Evolutionary conservation across 1,284 basidiomycete genomes (phyloP).

Genomic region (Butyriboletus appendiculatus): DNA sequence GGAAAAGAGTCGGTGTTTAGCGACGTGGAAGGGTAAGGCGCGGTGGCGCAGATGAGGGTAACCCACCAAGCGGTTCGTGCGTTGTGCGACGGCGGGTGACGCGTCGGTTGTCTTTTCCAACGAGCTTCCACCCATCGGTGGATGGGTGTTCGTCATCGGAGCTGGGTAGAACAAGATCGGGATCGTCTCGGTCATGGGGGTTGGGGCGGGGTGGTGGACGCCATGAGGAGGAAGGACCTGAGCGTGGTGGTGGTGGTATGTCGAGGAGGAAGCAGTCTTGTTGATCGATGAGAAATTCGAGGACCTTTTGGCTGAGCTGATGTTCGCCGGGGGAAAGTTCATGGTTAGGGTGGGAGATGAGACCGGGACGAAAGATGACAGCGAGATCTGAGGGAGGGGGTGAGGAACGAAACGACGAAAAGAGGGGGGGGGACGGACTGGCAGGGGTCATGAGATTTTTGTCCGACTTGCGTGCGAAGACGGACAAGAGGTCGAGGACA

Average conservation of each 20-base stretch:
- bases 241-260: slow-evolving; percentile 64
- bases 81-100: slow-evolving; percentile 57
- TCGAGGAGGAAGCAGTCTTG: slow-evolving; percentile 88
- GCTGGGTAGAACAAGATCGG: slow-evolving; percentile 42
- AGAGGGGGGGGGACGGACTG: slow-evolving; percentile 54
- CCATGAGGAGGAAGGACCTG: slow-evolving; percentile 36
- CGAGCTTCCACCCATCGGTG: slow-evolving; percentile 50
- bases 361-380: slow-evolving; percentile 91
- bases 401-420: neutral
- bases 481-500: slow-evolving; percentile 92
- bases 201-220: slow-evolving; percentile 20
- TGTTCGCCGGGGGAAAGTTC: slow-evolving; percentile 84
- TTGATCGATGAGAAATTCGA: slow-evolving; percentile 92
- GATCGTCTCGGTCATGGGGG: slow-evolving; percentile 26
- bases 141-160: slow-evolving; percentile 48
- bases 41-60: slow-evolving; percentile 37
- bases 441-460: slow-evolving; percentile 96
- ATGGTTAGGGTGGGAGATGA: slow-evolving; percentile 87
- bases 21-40: slow-evolving; percentile 31
- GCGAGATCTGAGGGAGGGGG: slow-evolving; percentile 69
- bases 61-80: slow-evolving; percentile 53
- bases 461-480: slow-evolving; percentile 89
- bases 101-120: slow-evolving; percentile 40
- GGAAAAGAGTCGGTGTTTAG: slow-evolving; percentile 24
- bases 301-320: slow-evolving; percentile 83